Conservation (phyloP, 345 rosid species). For the Boechera divaricarpa region DNA sequence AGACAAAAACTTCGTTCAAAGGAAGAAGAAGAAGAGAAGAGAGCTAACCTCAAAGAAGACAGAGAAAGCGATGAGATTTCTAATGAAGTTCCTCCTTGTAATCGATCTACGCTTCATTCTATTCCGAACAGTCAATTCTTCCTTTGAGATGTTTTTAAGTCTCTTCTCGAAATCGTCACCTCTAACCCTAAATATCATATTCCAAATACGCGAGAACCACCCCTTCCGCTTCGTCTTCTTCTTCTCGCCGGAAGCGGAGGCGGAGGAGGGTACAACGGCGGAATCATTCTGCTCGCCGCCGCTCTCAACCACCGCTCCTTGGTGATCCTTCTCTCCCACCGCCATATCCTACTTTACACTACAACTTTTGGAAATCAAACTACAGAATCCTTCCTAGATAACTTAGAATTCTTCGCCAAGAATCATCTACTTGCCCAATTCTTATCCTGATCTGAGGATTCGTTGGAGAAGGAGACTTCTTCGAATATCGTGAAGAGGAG, state of each 20-base stretch:
- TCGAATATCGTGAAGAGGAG: constrained; percentile 34
- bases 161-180: constrained; percentile 91
- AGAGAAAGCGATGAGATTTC: constrained; percentile 70
- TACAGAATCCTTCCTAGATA: not conserved
- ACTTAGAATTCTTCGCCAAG: not conserved
- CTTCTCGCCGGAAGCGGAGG: not conserved
- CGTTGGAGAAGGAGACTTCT: constrained; percentile 16
- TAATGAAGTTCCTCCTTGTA: constrained; percentile 58
- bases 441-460: constrained; percentile 22
- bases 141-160: constrained; percentile 72
- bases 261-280: not conserved
- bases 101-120: constrained; percentile 67
- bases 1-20: not conserved
- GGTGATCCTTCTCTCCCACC: constrained; percentile 33
- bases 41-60: constrained; percentile 69
- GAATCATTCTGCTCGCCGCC: constrained; percentile 27
- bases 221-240: constrained; percentile 55
- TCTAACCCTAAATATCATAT: constrained; percentile 57
- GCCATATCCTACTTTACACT: constrained; percentile 10
- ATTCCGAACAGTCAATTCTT: constrained; percentile 65
- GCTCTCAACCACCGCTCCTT: constrained; percentile 22
- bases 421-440: not conserved
- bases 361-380: not conserved
- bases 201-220: constrained; percentile 72
- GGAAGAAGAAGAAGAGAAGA: not conserved